A percentile compares a stretch with the other conserved stretches of the same genome.
These are phyloP conservation scores for Ophiocordyceps camponoti-rufipedis DNA, from an alignment of 2,329 filamentous ascomycete species.

Conservation along the genomic window DNA sequence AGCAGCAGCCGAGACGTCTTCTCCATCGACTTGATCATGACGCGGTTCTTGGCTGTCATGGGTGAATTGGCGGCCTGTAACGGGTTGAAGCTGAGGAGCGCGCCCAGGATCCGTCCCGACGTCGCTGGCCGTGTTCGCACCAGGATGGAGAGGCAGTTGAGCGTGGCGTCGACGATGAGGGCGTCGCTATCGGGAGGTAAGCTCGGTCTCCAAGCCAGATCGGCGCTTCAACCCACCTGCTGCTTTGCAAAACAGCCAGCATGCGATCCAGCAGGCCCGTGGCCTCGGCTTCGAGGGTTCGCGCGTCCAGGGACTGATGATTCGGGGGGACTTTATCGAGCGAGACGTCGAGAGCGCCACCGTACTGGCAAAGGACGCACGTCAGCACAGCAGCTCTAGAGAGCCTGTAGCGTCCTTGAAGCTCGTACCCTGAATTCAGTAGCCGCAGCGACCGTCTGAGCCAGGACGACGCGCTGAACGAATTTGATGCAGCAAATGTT, in stretches of 20 bases:
- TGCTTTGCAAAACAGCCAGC: slow-evolving; percentile 68
- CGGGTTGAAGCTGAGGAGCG: slow-evolving; percentile 82
- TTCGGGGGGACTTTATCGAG: slow-evolving; percentile 69
- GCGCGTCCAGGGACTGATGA: slow-evolving; percentile 62
- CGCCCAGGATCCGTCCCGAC: slow-evolving; percentile 68
- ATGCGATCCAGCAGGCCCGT: slow-evolving; percentile 81
- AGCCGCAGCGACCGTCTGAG: slow-evolving; percentile 71
- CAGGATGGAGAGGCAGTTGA: slow-evolving; percentile 73
- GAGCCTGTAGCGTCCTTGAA: too few species aligned
- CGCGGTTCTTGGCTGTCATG: slow-evolving; percentile 60
- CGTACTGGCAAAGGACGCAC: slow-evolving; percentile 16
- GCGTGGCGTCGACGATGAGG: slow-evolving; percentile 71
- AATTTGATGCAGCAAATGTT: slow-evolving; percentile 96
- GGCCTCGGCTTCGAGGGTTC: slow-evolving; percentile 80
- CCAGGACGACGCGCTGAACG: slow-evolving; percentile 77
- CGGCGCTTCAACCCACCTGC: slow-evolving; percentile 39
- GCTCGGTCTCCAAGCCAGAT: not conserved
- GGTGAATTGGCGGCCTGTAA: slow-evolving; percentile 60
- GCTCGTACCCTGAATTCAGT: slow-evolving; percentile 61
- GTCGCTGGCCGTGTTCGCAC: slow-evolving; percentile 67
- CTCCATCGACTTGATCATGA: slow-evolving; percentile 85
- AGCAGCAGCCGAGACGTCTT: slow-evolving; percentile 76
- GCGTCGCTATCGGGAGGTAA: slow-evolving; percentile 45
- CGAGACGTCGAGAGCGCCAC: slow-evolving; percentile 52
- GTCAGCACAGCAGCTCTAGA: slow-evolving; percentile 6